phyloP scores from a whole-genome alignment of 306 rosid genomes.

The Biancaea sappan region DNA sequence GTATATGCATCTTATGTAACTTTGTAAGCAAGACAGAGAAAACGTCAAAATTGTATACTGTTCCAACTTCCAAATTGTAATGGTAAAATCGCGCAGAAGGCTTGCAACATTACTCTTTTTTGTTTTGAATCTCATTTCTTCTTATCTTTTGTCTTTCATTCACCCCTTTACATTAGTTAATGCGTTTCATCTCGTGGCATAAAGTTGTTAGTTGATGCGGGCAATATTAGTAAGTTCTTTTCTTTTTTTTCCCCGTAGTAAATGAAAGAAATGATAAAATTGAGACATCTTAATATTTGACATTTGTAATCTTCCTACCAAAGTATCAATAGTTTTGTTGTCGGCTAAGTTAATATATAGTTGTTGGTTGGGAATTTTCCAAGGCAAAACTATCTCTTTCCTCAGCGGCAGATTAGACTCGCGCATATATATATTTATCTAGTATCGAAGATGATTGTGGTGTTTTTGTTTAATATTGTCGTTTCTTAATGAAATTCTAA shows the following conservation, averaged over 20 bases:
- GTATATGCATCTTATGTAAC: slow-evolving; percentile 31
- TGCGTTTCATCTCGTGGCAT: background rate
- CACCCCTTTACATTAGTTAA: background rate
- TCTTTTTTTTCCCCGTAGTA: background rate
- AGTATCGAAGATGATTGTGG: background rate
- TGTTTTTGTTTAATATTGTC: too few relatives aligned
- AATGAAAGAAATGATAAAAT: too few relatives aligned
- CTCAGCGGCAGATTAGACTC: background rate
- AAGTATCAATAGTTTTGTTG: background rate
- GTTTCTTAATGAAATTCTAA: background rate
- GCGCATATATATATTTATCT: background rate
- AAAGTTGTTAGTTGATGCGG: background rate
- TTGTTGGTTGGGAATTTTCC: too few relatives aligned
- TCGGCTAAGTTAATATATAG: background rate
- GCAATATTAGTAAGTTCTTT: background rate
- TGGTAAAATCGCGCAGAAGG: slow-evolving; percentile 19
- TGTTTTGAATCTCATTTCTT: background rate
- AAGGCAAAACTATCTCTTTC: background rate
- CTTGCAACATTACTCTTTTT: background rate
- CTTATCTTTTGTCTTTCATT: background rate
- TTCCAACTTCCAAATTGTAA: slow-evolving; percentile 3
- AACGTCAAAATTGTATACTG: slow-evolving; percentile 26
- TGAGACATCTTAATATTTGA: background rate
- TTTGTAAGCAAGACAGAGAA: slow-evolving; percentile 15
- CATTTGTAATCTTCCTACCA: background rate